Percentiles rank a stretch among this genome's conserved stretches.
Evolutionary conservation across 352 stramenopile species (phyloP).

Genomic region (Pythium aphanidermatum): DNA sequence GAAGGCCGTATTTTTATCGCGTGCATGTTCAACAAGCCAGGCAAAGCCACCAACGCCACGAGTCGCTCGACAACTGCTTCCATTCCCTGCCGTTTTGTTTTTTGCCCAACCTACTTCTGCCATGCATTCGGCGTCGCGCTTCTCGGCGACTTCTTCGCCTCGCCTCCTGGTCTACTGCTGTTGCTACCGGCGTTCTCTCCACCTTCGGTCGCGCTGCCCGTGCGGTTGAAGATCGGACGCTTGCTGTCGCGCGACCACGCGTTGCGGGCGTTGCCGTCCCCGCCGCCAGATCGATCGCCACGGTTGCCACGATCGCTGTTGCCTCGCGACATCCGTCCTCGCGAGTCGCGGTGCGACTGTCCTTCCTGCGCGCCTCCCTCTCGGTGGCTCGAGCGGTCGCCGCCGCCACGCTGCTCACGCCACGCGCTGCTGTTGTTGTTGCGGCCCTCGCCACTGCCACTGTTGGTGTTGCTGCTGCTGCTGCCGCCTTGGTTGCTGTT

Average conservation of each 20-base stretch:
- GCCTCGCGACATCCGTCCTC: too few species aligned
- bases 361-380: conserved; percentile 4
- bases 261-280: conserved; percentile 29
- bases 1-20: conserved; percentile 32
- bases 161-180: conserved; percentile 27
- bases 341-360: too few species aligned
- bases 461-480: not conserved
- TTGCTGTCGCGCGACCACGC: conserved; percentile 59
- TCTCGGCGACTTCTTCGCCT: conserved; percentile 19
- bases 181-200: conserved; percentile 28
- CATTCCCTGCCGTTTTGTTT: too few species aligned
- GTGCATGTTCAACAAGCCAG: not conserved
- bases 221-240: conserved; percentile 41
- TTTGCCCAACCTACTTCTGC: conserved; percentile 24
- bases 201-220: conserved; percentile 12
- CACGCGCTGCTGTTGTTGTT: conserved; percentile 1
- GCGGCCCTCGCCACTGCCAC: not conserved
- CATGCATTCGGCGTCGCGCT: conserved; percentile 27
- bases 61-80: too few species aligned
- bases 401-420: conserved; percentile 13
- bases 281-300: conserved; percentile 13
- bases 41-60: conserved; percentile 7
- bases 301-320: conserved; percentile 17
- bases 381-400: conserved; percentile 16
- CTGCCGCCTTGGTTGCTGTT: conserved; percentile 14